Conservation (phyloP, 345 rosid genomes). For the Eucalyptus cladocalyx region DNA sequence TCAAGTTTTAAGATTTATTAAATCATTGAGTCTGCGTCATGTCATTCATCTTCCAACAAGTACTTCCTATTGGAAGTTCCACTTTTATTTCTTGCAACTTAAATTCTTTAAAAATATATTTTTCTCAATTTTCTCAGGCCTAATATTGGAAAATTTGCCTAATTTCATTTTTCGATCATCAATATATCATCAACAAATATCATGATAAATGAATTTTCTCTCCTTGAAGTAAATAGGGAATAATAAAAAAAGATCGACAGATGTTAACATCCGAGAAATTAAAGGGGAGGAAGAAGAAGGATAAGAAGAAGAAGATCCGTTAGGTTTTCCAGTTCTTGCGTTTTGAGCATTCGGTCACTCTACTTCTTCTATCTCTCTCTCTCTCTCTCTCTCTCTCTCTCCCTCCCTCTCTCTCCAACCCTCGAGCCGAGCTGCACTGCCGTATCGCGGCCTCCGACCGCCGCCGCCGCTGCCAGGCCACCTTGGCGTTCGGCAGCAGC, state of each 20-base stretch:
- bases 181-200: neutral
- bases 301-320: neutral
- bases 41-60: neutral
- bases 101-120: neutral
- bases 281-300: neutral
- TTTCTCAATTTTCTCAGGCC: neutral
- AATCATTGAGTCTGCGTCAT: rapidly evolving
- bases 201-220: neutral
- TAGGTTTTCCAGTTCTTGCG: neutral
- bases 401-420: neutral
- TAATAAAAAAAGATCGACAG: neutral
- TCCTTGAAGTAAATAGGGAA: neutral
- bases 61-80: neutral
- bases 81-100: neutral
- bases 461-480: neutral
- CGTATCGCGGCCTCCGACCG: neutral
- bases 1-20: too few relatives aligned
- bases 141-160: neutral
- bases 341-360: neutral
- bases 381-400: neutral
- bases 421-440: neutral
- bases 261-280: neutral
- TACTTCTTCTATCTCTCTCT: neutral
- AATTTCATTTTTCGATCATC: neutral
- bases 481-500: neutral